phyloP scores from a whole-genome alignment of 1,139 yeast species.

The Geotrichum reessii region DNA sequence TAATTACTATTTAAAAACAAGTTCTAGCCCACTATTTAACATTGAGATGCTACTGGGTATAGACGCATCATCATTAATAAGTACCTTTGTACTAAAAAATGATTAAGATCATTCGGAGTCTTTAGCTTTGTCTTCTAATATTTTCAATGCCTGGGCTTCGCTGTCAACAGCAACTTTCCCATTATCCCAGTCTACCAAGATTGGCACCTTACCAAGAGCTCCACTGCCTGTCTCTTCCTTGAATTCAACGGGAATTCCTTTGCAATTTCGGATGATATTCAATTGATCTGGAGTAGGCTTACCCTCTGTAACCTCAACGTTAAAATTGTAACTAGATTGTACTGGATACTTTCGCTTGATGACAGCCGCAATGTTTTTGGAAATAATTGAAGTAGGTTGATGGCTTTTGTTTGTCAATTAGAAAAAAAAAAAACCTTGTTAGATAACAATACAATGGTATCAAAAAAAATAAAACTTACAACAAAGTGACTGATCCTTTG shows the following conservation, averaged over 20 bases:
- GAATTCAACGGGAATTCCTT: constrained; percentile 10
- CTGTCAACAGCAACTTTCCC: constrained; percentile 37
- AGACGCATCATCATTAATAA: background rate
- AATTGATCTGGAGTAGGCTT: constrained; percentile 34
- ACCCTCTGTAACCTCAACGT: constrained; percentile 32
- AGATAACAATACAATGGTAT: too few relatives aligned
- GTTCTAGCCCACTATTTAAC: too few relatives aligned
- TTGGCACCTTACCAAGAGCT: constrained; percentile 26
- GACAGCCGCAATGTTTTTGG: constrained; percentile 23
- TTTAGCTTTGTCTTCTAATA: constrained; percentile 22
- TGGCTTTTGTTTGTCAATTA: constrained; percentile 20
- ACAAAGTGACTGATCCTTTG: constrained; percentile 29
- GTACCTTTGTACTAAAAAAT: background rate
- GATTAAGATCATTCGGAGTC: background rate
- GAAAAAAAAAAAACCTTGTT: too few relatives aligned
- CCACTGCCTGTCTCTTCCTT: constrained; percentile 9
- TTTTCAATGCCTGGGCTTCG: constrained; percentile 38
- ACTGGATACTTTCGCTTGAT: constrained; percentile 26
- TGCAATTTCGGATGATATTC: constrained; percentile 7
- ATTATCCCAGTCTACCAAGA: constrained; percentile 36
- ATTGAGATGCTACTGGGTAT: too few relatives aligned
- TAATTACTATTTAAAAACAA: too few relatives aligned
- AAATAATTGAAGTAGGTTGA: constrained; percentile 25
- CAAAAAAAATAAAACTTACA: too few relatives aligned
- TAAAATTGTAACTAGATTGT: constrained; percentile 28